A percentile compares a stretch with the other conserved stretches of the same genome.
Conservation (phyloP, 1,284 basidiomycete species). For the Ustilago tritici region DNA sequence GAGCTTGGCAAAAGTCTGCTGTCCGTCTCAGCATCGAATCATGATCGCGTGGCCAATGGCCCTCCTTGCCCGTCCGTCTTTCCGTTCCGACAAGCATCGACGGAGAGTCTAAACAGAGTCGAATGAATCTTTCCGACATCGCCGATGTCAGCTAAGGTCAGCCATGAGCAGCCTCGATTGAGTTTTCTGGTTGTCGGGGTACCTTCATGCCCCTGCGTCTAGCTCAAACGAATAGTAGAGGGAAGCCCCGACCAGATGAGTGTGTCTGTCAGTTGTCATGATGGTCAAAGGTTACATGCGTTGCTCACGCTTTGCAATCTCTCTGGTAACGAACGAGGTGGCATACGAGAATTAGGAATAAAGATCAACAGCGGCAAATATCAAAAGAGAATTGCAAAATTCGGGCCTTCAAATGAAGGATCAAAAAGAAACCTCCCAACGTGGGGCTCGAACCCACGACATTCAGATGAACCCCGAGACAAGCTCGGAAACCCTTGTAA, state of each 20-base stretch:
- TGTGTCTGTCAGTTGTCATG: too few species aligned
- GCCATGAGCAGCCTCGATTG: neutral
- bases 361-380: neutral
- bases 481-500: slow-evolving; percentile 48
- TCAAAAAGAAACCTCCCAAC: slow-evolving; percentile 61
- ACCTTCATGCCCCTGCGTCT: too few species aligned
- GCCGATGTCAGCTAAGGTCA: neutral
- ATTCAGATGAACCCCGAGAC: slow-evolving; percentile 58
- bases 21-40: neutral
- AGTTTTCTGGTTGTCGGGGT: too few species aligned
- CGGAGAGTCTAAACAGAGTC: neutral
- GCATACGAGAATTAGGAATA: neutral
- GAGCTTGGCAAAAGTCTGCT: slow-evolving; percentile 2
- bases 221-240: too few species aligned
- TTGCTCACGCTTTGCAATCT: too few species aligned
- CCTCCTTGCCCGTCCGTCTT: neutral
- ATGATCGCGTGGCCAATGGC: neutral
- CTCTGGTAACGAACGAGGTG: neutral
- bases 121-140: neutral
- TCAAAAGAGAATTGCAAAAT: neutral
- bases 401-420: neutral
- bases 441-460: slow-evolving; percentile 69
- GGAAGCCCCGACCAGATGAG: too few species aligned
- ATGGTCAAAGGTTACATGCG: too few species aligned
- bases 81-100: slow-evolving; percentile 6